Base-by-base conservation (phyloP, 2,329 filamentous ascomycete species). In the Claviceps maximensis region DNA sequence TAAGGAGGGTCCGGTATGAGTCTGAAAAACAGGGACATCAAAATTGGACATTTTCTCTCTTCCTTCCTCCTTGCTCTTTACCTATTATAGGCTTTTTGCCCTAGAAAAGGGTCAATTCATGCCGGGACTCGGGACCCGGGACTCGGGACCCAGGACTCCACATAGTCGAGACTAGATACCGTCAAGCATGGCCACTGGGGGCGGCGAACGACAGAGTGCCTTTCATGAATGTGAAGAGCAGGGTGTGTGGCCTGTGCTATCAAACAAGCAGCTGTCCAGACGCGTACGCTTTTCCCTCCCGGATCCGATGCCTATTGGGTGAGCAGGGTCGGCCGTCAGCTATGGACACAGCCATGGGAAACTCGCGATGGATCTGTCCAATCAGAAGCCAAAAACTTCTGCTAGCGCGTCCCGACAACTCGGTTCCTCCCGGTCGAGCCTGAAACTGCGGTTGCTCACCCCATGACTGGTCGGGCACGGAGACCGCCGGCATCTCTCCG, bases 341-440 rank as follows among this genome's bases (percentile, higher is more conserved):
- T 33, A 53, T 38, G 42, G 25, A 36, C 36, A 49, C 31, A 33
- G n/a, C 21, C 10, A 12, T 31, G 27, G 29, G 29, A 41, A 46
- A 12, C 41, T 21, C 19, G 13, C 5, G 21, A 27, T 4, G 15
- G 4, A 2, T 3, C 15, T 2, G 42, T 13, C 63, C 62, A 65
- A 65, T 64, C 40, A 9, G 5, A 21, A 19, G 21, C 19, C 29
- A 19, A 0, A 12, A 4, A 12, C 41, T 59, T 56, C 47, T 60
- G 40, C 63, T 69, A 69, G 67, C 61, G 65, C 57, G 61, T 62
- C 63, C 62, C 67, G 67, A 59, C 62, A 67, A 58, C 58, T 59
- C 66, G 67, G 67, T 63, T 67, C 59, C 61, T 57, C 58, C 66
- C 57, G 56, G 54, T 54, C 56, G 49, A 52, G 50, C 38, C 42